Evolutionary conservation across 1,139 yeast species (phyloP).

Genomic region (Sugiyamaella novakii): DNA sequence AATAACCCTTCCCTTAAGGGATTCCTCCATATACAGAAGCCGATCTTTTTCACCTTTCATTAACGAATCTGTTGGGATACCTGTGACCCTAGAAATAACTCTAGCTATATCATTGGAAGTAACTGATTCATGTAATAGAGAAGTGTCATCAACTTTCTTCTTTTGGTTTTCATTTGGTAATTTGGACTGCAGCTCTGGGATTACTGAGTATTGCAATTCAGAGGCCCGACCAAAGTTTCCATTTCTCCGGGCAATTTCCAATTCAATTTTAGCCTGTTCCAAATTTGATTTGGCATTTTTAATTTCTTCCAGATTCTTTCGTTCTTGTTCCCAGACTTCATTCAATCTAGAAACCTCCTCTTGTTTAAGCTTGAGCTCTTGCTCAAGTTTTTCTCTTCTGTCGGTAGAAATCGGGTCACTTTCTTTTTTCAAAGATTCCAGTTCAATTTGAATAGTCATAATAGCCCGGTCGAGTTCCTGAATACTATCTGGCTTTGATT

Average conservation of each 20-base stretch:
- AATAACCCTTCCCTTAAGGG: constrained; percentile 74
- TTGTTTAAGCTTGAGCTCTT: constrained; percentile 62
- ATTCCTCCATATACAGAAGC: constrained; percentile 80
- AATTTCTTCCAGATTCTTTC: constrained; percentile 68
- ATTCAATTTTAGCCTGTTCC: constrained; percentile 79
- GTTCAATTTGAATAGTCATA: constrained; percentile 92
- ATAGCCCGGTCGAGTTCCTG: constrained; percentile 85
- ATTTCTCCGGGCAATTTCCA: constrained; percentile 78
- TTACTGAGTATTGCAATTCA: constrained; percentile 79
- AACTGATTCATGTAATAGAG: constrained; percentile 84
- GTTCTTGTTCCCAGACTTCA: constrained; percentile 84
- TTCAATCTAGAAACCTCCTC: constrained; percentile 71
- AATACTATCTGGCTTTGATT: constrained; percentile 93
- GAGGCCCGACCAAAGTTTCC: constrained; percentile 90
- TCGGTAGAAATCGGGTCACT: constrained; percentile 83
- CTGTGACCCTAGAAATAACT: constrained; percentile 92
- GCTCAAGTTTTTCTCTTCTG: constrained; percentile 65
- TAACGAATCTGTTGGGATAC: constrained; percentile 89
- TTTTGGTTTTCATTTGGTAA: constrained; percentile 52
- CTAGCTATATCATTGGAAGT: constrained; percentile 91
- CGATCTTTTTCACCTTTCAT: constrained; percentile 95
- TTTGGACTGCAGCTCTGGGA: constrained; percentile 72
- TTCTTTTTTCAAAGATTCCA: constrained; percentile 90
- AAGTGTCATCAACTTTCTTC: constrained; percentile 31
- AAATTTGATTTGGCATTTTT: constrained; percentile 78